These are phyloP conservation scores for Cryptococcus sp. DNA, from an alignment of 1,284 basidiomycete species.

Conservation along the genomic window DNA sequence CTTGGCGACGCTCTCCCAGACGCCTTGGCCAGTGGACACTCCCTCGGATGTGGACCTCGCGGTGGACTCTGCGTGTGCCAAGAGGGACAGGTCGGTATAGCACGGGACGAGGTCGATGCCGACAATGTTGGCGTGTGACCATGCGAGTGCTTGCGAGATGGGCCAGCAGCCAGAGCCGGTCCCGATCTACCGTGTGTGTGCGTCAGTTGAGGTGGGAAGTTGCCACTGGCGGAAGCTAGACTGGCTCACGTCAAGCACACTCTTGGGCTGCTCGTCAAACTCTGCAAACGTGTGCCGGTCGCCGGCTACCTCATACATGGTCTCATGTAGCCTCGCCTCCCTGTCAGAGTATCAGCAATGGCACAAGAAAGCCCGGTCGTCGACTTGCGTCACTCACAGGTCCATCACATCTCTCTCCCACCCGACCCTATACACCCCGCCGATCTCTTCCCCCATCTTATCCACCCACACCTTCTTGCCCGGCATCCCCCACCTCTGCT, in stretches of 20 bases:
- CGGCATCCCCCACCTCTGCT: conserved; percentile 11
- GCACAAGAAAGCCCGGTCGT: too few species aligned
- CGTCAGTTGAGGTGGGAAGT: not conserved
- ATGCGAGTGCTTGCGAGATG: conserved; percentile 42
- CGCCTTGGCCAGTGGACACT: conserved; percentile 18
- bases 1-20: conserved; percentile 37
- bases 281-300: conserved; percentile 38
- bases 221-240: not conserved
- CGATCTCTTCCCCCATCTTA: conserved; percentile 15
- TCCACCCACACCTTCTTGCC: conserved; percentile 24
- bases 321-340: conserved; percentile 44
- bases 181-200: conserved; percentile 45
- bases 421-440: conserved; percentile 38
- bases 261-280: conserved; percentile 27
- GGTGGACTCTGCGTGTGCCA: conserved; percentile 24
- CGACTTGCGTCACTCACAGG: conserved; percentile 26
- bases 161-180: conserved; percentile 48
- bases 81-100: conserved; percentile 34
- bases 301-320: conserved; percentile 36
- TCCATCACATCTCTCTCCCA: conserved; percentile 46
- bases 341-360: conserved; percentile 13
- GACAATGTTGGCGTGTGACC: conserved; percentile 39
- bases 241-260: conserved; percentile 43
- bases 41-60: conserved; percentile 19
- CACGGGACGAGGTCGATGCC: conserved; percentile 43